phyloP scores from a whole-genome alignment of 331 rosid species.

The Erythrophleum ivorense region DNA sequence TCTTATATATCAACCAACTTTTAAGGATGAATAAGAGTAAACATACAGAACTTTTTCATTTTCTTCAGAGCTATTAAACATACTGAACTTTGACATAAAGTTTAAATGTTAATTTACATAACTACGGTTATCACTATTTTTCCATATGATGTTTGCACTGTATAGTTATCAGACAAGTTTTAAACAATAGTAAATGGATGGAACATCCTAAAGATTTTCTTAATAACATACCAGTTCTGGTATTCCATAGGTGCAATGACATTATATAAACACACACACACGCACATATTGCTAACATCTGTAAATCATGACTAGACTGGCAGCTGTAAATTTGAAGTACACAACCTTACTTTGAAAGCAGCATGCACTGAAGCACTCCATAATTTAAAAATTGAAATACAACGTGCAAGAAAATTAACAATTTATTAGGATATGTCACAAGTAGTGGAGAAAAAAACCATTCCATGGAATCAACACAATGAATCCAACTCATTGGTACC shows the following conservation, averaged over 20 bases:
- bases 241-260: not conserved
- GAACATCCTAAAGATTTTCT: not conserved
- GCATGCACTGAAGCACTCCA: not conserved
- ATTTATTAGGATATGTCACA: not conserved
- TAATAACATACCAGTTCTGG: not conserved
- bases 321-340: not conserved
- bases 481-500: too few relatives aligned
- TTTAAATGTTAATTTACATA: constrained; percentile 9
- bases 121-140: not conserved
- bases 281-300: not conserved
- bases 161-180: not conserved
- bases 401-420: not conserved
- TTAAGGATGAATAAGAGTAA: not conserved
- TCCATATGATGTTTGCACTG: not conserved
- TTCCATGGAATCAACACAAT: too few relatives aligned
- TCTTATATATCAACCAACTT: constrained; percentile 1
- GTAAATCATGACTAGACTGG: not conserved
- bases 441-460: too few relatives aligned
- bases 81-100: not conserved
- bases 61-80: not conserved
- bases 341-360: not conserved
- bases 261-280: not conserved
- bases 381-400: not conserved
- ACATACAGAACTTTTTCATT: not conserved
- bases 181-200: not conserved